Evolutionary conservation across 108 stramenopile species (phyloP).

Genomic region (Schizochytrium sp.): DNA sequence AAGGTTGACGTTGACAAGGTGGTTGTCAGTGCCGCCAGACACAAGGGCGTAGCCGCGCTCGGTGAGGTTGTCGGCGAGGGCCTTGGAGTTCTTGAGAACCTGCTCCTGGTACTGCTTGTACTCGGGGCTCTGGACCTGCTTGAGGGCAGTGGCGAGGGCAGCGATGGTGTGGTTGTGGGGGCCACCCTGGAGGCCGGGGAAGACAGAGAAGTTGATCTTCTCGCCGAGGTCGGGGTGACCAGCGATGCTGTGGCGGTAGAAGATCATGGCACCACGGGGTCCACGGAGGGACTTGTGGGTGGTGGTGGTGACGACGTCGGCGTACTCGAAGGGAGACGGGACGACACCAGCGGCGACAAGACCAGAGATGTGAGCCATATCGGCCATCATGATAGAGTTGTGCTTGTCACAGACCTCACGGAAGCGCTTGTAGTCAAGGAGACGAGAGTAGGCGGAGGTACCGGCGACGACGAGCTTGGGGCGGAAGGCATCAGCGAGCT

Average conservation of each 20-base stretch:
- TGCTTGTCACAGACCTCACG: conserved; percentile 91
- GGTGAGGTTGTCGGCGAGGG: conserved; percentile 83
- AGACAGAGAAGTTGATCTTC: conserved; percentile 98
- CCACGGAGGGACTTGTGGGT: conserved; percentile 99
- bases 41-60: conserved; percentile 92
- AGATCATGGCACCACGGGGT: conserved; percentile 99
- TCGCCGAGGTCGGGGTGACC: conserved; percentile 88
- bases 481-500: conserved; percentile 94
- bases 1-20: conserved; percentile 96
- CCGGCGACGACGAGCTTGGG: conserved; percentile 99
- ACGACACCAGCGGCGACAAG: conserved; percentile 94
- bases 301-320: conserved; percentile 99
- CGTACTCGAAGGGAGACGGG: conserved; percentile 93
- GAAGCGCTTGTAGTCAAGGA: conserved; percentile 99
- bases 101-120: conserved; percentile 94
- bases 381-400: conserved; percentile 93
- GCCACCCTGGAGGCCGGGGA: conserved; percentile 98
- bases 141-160: conserved; percentile 94
- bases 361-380: conserved; percentile 99
- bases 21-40: conserved; percentile 99
- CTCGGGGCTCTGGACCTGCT: conserved; percentile 89
- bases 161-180: conserved; percentile 99
- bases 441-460: conserved; percentile 96
- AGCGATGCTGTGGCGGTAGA: conserved; percentile 89
- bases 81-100: conserved; percentile 69